Conservation (phyloP, 257 asterid genomes). For the Solanum microdontum region DNA sequence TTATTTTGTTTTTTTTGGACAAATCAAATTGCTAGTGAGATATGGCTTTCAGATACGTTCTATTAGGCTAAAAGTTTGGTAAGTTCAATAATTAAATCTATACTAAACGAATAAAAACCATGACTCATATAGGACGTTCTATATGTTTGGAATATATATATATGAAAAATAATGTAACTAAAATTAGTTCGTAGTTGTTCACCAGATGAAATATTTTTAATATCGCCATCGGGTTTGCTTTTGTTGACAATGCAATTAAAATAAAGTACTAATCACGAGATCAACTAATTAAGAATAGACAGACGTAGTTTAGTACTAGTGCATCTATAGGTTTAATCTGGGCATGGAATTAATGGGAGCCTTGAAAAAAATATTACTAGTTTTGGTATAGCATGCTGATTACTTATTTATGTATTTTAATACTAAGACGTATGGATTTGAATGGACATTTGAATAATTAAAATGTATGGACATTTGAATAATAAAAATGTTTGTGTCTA, state of each 20-base stretch:
- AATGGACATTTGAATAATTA: too few relatives aligned
- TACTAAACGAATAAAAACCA: background rate
- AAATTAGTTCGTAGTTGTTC: background rate
- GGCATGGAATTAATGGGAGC: background rate
- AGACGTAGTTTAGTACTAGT: background rate
- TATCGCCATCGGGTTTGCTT: background rate
- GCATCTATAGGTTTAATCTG: background rate
- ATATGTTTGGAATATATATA: background rate
- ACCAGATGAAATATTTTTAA: background rate
- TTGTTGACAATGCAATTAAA: background rate
- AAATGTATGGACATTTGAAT: too few relatives aligned
- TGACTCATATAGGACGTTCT: background rate
- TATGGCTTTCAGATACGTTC: conserved; percentile 5
- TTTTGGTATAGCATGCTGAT: background rate
- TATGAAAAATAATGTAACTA: background rate
- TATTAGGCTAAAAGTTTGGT: background rate
- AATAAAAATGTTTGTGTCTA: too few relatives aligned
- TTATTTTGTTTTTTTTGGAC: background rate
- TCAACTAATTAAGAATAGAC: background rate
- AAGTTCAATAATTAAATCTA: background rate
- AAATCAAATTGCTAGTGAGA: background rate
- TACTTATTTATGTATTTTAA: background rate
- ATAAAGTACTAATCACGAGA: background rate
- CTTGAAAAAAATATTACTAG: background rate
- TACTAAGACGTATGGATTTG: background rate